Percentiles rank a stretch among this genome's conserved stretches.
Conservation (phyloP, 2,329 filamentous ascomycete species). For the Aspergillus ustus region DNA sequence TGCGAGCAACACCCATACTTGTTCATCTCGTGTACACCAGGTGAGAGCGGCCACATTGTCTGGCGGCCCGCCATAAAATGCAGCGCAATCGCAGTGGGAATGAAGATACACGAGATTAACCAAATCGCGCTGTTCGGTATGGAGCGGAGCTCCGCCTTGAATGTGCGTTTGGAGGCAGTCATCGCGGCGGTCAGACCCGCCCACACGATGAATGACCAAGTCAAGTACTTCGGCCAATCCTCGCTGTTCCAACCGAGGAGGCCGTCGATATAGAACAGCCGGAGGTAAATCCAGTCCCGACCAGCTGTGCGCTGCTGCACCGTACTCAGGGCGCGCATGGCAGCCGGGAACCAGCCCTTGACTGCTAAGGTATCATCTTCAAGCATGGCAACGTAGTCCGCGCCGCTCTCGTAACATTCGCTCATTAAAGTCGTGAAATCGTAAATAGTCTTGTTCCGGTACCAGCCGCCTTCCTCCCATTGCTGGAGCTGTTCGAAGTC, state of each 20-base stretch:
- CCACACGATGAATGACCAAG: slow-evolving; percentile 31
- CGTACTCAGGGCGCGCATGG: slow-evolving; percentile 39
- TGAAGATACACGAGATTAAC: slow-evolving; percentile 31
- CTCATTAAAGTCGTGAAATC: slow-evolving; percentile 50
- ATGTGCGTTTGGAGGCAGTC: slow-evolving; percentile 4
- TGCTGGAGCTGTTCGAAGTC: slow-evolving; percentile 20
- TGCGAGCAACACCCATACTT: slow-evolving; percentile 50
- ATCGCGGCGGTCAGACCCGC: slow-evolving; percentile 16
- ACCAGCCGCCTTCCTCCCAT: slow-evolving; percentile 23
- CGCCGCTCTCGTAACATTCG: slow-evolving; percentile 42
- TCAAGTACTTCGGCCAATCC: slow-evolving; percentile 42
- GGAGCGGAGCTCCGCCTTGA: slow-evolving; percentile 16
- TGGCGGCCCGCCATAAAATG: slow-evolving; percentile 48
- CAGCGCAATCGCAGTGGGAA: slow-evolving; percentile 35
- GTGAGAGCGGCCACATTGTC: slow-evolving; percentile 40
- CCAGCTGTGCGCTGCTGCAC: slow-evolving; percentile 27
- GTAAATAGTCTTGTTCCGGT: slow-evolving; percentile 46
- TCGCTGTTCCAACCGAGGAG: slow-evolving; percentile 51
- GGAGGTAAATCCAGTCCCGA: slow-evolving; percentile 44
- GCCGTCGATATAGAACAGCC: slow-evolving; percentile 51
- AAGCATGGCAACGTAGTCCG: slow-evolving; percentile 49
- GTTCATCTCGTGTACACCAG: slow-evolving; percentile 46
- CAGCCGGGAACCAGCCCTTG: slow-evolving; percentile 51
- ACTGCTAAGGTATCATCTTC: slow-evolving; percentile 53
- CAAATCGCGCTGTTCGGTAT: slow-evolving; percentile 29